Percentiles rank a stretch among this genome's conserved stretches.
Conservation (phyloP, 2,329 filamentous ascomycete species). For the Penicillium palitans region DNA sequence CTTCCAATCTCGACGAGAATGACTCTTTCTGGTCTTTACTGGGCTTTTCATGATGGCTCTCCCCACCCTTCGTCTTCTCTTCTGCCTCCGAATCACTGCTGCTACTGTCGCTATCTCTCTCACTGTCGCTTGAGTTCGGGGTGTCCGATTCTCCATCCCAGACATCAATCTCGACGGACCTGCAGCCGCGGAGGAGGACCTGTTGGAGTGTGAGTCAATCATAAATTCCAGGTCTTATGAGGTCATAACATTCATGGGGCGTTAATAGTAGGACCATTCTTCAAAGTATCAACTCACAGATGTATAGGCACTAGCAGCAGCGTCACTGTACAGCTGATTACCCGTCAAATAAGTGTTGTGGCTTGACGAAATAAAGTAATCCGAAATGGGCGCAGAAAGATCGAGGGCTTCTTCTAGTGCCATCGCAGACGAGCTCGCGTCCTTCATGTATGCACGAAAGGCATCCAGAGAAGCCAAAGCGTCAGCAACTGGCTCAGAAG, state of each 20-base stretch:
- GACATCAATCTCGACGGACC: constrained; percentile 93
- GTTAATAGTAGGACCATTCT: neutral
- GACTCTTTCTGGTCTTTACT: constrained; percentile 13
- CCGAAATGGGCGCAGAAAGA: constrained; percentile 68
- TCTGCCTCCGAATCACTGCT: constrained; percentile 30
- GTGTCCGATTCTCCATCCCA: constrained; percentile 70
- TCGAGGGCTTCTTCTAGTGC: constrained; percentile 53
- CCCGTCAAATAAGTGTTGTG: constrained; percentile 92
- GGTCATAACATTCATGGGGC: neutral
- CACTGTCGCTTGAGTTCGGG: constrained; percentile 29
- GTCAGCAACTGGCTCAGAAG: constrained; percentile 9
- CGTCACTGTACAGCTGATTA: constrained; percentile 77
- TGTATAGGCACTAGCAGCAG: constrained; percentile 75
- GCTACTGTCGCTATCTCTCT: constrained; percentile 38
- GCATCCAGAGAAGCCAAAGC: constrained; percentile 39
- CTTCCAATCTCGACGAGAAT: constrained; percentile 27
- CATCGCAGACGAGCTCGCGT: constrained; percentile 45
- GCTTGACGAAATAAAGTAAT: constrained; percentile 93
- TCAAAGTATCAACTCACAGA: constrained; percentile 54
- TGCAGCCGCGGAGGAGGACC: constrained; percentile 74
- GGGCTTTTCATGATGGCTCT: constrained; percentile 15
- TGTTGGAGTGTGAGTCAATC: constrained; percentile 33
- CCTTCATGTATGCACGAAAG: constrained; percentile 53
- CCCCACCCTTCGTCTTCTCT: constrained; percentile 15
- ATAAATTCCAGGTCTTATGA: neutral